Evolutionary conservation across 306 rosid genomes (phyloP).

Genomic region (Cajanus cajan): DNA sequence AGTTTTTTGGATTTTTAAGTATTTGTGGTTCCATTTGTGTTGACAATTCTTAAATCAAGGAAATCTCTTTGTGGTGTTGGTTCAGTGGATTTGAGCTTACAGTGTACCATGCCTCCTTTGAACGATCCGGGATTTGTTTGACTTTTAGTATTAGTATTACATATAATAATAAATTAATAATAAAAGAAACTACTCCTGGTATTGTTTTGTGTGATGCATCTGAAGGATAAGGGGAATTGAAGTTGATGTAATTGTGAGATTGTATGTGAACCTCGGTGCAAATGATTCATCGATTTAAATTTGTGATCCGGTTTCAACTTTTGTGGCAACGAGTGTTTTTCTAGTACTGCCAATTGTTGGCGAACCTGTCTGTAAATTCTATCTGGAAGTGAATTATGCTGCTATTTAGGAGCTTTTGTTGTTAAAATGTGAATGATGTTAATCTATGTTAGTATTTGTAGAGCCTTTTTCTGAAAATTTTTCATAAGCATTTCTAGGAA

Average conservation of each 20-base stretch:
- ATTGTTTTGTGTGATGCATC: neutral
- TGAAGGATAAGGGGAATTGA: neutral
- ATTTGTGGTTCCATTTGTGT: neutral
- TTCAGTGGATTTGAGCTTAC: slow-evolving; percentile 6
- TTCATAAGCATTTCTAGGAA: too few species aligned
- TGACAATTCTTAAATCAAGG: slow-evolving; percentile 12
- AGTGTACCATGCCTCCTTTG: slow-evolving; percentile 17
- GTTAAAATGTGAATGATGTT: neutral
- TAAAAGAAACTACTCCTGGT: neutral
- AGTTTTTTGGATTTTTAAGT: neutral
- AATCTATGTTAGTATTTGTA: neutral
- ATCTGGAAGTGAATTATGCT: neutral
- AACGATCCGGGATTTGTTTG: slow-evolving; percentile 21
- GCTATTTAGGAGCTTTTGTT: neutral
- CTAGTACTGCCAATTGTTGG: neutral
- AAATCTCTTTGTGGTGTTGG: neutral
- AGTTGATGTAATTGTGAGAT: slow-evolving; percentile 12
- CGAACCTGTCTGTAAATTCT: slow-evolving; percentile 9
- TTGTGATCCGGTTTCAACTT: neutral
- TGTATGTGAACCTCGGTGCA: neutral
- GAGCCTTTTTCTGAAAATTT: too few species aligned
- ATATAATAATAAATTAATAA: neutral
- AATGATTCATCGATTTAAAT: neutral
- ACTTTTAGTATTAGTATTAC: neutral
- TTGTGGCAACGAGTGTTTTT: neutral